Percentiles rank a stretch among this genome's conserved stretches.
Conservation (phyloP, 768 basidiomycete genomes). For the Termitomyces sp. region DNA sequence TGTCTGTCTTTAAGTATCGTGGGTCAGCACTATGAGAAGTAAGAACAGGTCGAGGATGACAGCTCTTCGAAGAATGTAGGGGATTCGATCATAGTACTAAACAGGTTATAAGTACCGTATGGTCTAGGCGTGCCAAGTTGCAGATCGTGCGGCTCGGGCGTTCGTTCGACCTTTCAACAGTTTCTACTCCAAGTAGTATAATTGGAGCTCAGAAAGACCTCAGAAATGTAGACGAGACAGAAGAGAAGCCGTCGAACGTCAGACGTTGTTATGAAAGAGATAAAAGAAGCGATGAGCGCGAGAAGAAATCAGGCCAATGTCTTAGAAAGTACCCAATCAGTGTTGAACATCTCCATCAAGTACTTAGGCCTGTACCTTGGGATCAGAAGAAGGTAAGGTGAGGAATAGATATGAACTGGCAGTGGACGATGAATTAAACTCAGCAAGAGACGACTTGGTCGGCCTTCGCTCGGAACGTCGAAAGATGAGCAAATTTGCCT, state of each 20-base stretch:
- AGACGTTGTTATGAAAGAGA: not conserved
- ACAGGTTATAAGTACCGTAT: no score
- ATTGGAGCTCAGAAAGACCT: not conserved
- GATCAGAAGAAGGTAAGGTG: not conserved
- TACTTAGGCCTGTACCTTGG: not conserved
- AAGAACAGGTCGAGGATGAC: not conserved
- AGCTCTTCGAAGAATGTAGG: not conserved
- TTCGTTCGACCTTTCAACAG: not conserved
- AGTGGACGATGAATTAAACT: not conserved
- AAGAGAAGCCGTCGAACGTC: not conserved
- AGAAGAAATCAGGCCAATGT: not conserved
- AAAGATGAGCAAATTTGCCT: not conserved
- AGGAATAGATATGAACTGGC: not conserved
- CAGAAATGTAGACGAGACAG: not conserved
- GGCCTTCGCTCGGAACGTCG: not conserved
- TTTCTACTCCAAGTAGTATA: no score
- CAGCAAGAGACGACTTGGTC: not conserved
- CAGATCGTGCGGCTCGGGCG: not conserved
- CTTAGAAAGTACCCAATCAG: not conserved
- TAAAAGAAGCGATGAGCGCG: not conserved
- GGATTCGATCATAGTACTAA: no score
- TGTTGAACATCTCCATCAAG: not conserved
- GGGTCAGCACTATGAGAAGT: not conserved
- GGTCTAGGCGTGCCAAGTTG: not conserved
- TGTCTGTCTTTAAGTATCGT: no score